These are phyloP conservation scores for Amphichorda felina DNA, from an alignment of 2,329 filamentous ascomycete genomes.

Conservation along the genomic window DNA sequence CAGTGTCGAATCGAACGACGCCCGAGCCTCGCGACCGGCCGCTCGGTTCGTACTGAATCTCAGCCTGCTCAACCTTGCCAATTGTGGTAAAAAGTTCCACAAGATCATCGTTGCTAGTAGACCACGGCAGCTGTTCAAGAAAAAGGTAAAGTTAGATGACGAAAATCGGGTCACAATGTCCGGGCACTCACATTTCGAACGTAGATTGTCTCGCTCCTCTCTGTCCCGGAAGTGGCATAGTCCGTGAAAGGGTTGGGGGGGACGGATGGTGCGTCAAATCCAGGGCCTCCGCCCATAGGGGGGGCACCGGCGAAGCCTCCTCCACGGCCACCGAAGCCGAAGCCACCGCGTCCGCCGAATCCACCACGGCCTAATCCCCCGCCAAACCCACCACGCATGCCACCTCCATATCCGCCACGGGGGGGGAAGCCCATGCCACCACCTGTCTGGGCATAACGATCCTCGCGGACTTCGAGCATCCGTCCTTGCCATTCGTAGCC, in stretches of 20 bases:
- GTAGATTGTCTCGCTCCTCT: slow-evolving; percentile 76
- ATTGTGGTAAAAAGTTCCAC: slow-evolving; percentile 96
- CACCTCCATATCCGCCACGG: slow-evolving; percentile 47
- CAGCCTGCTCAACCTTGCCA: slow-evolving; percentile 94
- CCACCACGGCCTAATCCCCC: slow-evolving; percentile 44
- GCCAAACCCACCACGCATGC: slow-evolving; percentile 47
- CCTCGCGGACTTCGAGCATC: slow-evolving; percentile 85
- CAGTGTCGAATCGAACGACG: slow-evolving; percentile 84
- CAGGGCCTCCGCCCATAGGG: slow-evolving; percentile 21
- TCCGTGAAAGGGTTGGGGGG: slow-evolving; percentile 90
- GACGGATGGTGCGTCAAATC: slow-evolving; percentile 33
- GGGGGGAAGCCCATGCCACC: slow-evolving; percentile 44
- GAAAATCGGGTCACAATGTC: slow-evolving; percentile 2
- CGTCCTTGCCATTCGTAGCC: slow-evolving; percentile 98
- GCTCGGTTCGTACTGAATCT: slow-evolving; percentile 97
- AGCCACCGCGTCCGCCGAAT: slow-evolving; percentile 28
- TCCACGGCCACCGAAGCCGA: slow-evolving; percentile 24
- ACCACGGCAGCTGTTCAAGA: slow-evolving; percentile 91
- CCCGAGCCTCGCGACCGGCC: slow-evolving; percentile 90
- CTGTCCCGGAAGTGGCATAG: slow-evolving; percentile 75
- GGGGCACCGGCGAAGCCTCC: slow-evolving; percentile 24
- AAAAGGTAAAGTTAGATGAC: slow-evolving; percentile 1
- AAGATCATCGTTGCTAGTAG: slow-evolving; percentile 94
- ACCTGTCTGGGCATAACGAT: slow-evolving; percentile 67
- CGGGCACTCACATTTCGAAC: slow-evolving; percentile 77